phyloP scores from a whole-genome alignment of 2,329 filamentous ascomycete genomes.

The Pyrenophora graminea region DNA sequence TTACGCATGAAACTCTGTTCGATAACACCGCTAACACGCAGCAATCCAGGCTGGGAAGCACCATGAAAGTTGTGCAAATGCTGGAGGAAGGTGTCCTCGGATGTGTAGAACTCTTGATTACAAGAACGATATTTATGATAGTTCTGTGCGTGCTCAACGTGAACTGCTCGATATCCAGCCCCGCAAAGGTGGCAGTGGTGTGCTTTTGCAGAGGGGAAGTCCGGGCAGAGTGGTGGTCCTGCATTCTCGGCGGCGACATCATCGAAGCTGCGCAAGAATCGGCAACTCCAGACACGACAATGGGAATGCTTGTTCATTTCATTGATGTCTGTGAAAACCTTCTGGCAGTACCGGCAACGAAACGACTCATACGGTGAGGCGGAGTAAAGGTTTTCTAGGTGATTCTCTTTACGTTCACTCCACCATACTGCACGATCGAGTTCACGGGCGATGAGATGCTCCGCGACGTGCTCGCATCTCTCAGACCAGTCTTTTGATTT shows the following conservation, averaged over 20 bases:
- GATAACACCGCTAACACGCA: slow-evolving; percentile 35
- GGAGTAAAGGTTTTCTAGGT: slow-evolving; percentile 38
- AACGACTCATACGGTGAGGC: slow-evolving; percentile 37
- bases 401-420: slow-evolving; percentile 38
- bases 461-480: slow-evolving; percentile 40
- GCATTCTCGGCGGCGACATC: slow-evolving; percentile 41
- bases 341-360: slow-evolving; percentile 42
- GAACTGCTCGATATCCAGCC: slow-evolving; percentile 37
- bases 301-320: slow-evolving; percentile 41
- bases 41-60: slow-evolving; percentile 31
- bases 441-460: slow-evolving; percentile 38
- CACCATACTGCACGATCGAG: slow-evolving; percentile 40
- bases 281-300: slow-evolving; percentile 44
- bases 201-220: slow-evolving; percentile 41
- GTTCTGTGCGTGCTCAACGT: slow-evolving; percentile 41
- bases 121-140: slow-evolving; percentile 42
- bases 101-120: slow-evolving; percentile 41
- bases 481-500: slow-evolving; percentile 38
- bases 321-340: slow-evolving; percentile 36
- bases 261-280: slow-evolving; percentile 40
- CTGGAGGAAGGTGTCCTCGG: slow-evolving; percentile 40
- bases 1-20: slow-evolving; percentile 44
- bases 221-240: slow-evolving; percentile 37
- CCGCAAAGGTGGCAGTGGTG: slow-evolving; percentile 45
- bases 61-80: slow-evolving; percentile 42